Conservation (phyloP, 108 stramenopile genomes). For the Nitzschia palea region DNA sequence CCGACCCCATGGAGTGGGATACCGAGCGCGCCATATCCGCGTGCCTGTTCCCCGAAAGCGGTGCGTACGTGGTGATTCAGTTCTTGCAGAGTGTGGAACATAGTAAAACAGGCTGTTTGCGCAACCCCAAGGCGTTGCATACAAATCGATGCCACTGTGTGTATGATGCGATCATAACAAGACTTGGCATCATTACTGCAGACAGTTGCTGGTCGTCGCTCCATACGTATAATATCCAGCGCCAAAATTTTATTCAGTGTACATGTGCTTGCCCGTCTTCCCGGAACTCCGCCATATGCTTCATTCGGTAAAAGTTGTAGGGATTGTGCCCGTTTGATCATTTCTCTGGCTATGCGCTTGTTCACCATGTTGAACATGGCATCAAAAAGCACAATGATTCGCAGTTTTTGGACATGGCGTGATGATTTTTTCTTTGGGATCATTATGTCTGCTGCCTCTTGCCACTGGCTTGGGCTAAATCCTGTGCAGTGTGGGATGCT, state of each 20-base stretch:
- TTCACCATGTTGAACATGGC: conserved; percentile 3
- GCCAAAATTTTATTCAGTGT: conserved; percentile 1
- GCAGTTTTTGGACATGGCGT: neutral
- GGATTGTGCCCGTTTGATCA: conserved; percentile 6
- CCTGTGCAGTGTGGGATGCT: neutral
- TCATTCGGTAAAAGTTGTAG: neutral
- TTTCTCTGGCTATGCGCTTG: conserved; percentile 2
- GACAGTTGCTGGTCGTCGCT: neutral
- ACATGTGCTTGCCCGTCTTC: neutral
- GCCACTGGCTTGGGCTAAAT: neutral
- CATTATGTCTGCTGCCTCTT: no score
- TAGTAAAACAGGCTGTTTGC: neutral
- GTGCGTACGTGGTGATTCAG: neutral
- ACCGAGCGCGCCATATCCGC: neutral
- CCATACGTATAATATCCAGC: conserved; percentile 3
- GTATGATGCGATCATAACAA: conserved; percentile 11
- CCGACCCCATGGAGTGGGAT: conserved; percentile 15
- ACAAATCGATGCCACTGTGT: conserved; percentile 4
- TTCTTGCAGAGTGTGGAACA: conserved; percentile 13
- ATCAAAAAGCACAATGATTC: conserved; percentile 14
- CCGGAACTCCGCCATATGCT: neutral
- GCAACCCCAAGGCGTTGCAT: conserved; percentile 14
- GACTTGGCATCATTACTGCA: conserved; percentile 16
- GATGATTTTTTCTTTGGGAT: no score
- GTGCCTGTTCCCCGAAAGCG: neutral